A percentile compares a stretch with the other conserved stretches of the same genome.
These are phyloP conservation scores for Entomortierella lignicola DNA, from an alignment of 192 early-diverging fungal species.

Conservation along the genomic window DNA sequence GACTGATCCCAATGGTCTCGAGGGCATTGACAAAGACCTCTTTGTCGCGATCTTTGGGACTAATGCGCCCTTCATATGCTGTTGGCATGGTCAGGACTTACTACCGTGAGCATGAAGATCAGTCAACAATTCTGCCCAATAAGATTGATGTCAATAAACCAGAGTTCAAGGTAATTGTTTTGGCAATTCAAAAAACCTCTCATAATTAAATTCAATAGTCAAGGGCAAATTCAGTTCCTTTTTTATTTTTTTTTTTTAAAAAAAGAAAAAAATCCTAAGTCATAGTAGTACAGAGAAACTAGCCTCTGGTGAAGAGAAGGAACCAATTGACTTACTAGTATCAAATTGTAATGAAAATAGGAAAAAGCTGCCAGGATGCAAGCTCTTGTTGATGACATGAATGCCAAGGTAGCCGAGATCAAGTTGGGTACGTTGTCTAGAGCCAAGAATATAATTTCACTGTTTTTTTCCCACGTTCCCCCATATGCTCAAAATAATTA, in stretches of 20 bases:
- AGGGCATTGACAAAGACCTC: slow-evolving; percentile 26
- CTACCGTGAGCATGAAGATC: slow-evolving; percentile 59
- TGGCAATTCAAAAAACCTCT: background rate
- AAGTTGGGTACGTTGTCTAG: slow-evolving; percentile 70
- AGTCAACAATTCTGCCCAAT: slow-evolving; percentile 73
- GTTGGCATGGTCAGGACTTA: slow-evolving; percentile 47
- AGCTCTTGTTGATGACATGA: slow-evolving; percentile 72
- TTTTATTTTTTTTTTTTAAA: too few species aligned
- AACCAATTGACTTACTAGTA: too few species aligned
- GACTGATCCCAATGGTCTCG: slow-evolving; percentile 40
- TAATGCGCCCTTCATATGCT: slow-evolving; percentile 49
- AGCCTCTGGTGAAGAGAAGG: too few species aligned
- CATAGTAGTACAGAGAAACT: too few species aligned
- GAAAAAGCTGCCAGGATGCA: slow-evolving; percentile 82
- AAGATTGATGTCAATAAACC: slow-evolving; percentile 74
- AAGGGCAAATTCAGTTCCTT: background rate
- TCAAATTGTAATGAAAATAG: slow-evolving; percentile 46
- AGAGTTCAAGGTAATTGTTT: slow-evolving; percentile 74
- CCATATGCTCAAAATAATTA: background rate
- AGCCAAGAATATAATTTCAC: background rate
- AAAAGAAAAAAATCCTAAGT: too few species aligned
- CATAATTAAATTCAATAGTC: background rate
- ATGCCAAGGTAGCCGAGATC: slow-evolving; percentile 73
- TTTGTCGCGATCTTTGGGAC: slow-evolving; percentile 24
- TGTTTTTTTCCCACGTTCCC: slow-evolving; percentile 4